Percentiles rank a stretch among this genome's conserved stretches.
phyloP scores from a whole-genome alignment of 306 rosid genomes.

The Trifolium pratense region DNA sequence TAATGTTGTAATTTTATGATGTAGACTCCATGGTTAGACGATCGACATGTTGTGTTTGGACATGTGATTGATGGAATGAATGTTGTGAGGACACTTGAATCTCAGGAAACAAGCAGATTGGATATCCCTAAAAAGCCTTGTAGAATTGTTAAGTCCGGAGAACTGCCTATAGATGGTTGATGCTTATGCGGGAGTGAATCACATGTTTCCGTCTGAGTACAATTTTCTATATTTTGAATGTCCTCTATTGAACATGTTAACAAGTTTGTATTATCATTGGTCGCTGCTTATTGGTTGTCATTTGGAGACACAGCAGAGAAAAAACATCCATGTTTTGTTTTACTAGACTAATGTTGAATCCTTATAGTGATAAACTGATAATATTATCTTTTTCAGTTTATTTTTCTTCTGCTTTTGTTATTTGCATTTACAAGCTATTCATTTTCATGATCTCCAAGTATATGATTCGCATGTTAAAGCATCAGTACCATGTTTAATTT shows the following conservation, averaged over 20 bases:
- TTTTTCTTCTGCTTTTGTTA: conserved; percentile 2
- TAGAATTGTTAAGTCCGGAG: conserved; percentile 78
- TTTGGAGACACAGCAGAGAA: conserved; percentile 3
- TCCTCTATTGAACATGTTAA: conserved; percentile 11
- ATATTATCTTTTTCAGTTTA: not conserved
- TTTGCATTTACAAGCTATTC: not conserved
- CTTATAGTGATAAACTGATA: too few species aligned
- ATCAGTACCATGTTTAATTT: not conserved
- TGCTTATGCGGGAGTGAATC: conserved; percentile 19
- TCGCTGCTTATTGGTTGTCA: conserved; percentile 8
- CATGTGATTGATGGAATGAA: conserved; percentile 81
- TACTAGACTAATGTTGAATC: not conserved
- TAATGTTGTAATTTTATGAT: conserved; percentile 41
- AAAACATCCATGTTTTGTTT: conserved; percentile 25
- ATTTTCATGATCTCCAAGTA: not conserved
- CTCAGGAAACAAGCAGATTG: conserved; percentile 78
- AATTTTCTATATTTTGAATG: conserved; percentile 27
- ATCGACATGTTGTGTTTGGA: conserved; percentile 89
- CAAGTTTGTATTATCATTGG: conserved; percentile 15
- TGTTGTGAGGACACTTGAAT: conserved; percentile 70
- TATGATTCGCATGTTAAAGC: not conserved
- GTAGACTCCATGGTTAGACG: conserved; percentile 96
- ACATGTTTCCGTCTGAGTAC: conserved; percentile 32
- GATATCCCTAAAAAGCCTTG: conserved; percentile 79
- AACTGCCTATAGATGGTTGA: conserved; percentile 67